These are phyloP conservation scores for Nothophaeocryptopus gaeumannii DNA, from an alignment of 2,329 filamentous ascomycete species.

Conservation along the genomic window DNA sequence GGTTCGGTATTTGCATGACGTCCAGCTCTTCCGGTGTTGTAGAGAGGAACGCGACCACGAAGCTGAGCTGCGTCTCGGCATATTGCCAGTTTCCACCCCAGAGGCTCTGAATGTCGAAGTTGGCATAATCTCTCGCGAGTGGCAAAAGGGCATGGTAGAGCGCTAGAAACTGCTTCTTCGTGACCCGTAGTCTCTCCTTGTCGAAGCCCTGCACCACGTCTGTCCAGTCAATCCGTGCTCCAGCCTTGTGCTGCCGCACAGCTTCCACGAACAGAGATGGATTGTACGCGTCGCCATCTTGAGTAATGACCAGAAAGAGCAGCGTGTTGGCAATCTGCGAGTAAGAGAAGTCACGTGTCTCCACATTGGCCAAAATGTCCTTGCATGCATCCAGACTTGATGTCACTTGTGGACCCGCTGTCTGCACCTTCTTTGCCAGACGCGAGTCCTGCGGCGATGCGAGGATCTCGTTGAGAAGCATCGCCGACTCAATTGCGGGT, in stretches of 20 bases:
- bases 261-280: slow-evolving; percentile 65
- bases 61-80: slow-evolving; percentile 86
- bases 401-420: slow-evolving; percentile 71
- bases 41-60: slow-evolving; percentile 81
- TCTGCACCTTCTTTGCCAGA: slow-evolving; percentile 66
- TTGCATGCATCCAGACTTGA: slow-evolving; percentile 68
- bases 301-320: slow-evolving; percentile 65
- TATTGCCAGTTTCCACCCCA: slow-evolving; percentile 89
- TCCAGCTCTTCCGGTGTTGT: slow-evolving; percentile 74
- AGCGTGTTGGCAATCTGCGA: slow-evolving; percentile 80
- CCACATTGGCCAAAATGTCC: slow-evolving; percentile 56
- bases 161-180: slow-evolving; percentile 74
- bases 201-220: slow-evolving; percentile 78
- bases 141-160: slow-evolving; percentile 77
- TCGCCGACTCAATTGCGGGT: slow-evolving; percentile 65
- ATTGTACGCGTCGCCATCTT: slow-evolving; percentile 62
- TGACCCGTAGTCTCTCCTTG: slow-evolving; percentile 70
- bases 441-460: slow-evolving; percentile 55
- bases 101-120: slow-evolving; percentile 79
- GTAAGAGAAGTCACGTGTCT: slow-evolving; percentile 67
- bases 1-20: slow-evolving; percentile 76
- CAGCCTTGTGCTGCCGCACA: slow-evolving; percentile 54
- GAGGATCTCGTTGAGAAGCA: slow-evolving; percentile 67
- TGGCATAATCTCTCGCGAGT: slow-evolving; percentile 60
- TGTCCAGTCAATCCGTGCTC: slow-evolving; percentile 60